Conservation (phyloP, 1,284 basidiomycete species). For the Leccinum discolor region DNA sequence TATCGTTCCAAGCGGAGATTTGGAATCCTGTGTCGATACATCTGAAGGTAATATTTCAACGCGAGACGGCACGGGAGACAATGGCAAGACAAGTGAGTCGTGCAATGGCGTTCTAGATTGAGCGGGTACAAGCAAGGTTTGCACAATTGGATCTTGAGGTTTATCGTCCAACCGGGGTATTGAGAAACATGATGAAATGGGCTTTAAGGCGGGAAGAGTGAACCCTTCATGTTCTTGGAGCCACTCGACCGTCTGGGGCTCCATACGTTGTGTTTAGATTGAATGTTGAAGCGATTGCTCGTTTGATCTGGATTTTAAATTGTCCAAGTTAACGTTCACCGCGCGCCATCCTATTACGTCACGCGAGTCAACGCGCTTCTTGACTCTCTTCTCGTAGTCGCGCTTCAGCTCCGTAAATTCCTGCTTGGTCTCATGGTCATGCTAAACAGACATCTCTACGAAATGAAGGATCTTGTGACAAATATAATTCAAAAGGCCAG, state of each 20-base stretch:
- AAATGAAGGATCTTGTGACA: conserved; percentile 26
- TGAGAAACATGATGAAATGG: conserved; percentile 50
- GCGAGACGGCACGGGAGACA: not conserved
- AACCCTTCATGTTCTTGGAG: conserved; percentile 19
- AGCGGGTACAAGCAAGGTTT: conserved; percentile 41
- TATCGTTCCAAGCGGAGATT: conserved; percentile 4
- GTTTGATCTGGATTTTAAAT: too few relatives aligned
- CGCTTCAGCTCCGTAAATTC: not conserved
- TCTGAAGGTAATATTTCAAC: not conserved
- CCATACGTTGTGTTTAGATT: not conserved
- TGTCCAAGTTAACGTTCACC: too few relatives aligned
- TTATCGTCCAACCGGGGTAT: conserved; percentile 60
- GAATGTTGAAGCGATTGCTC: too few relatives aligned
- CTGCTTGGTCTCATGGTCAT: not conserved
- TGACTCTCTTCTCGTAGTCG: too few relatives aligned
- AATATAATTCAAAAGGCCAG: conserved; percentile 28
- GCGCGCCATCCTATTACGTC: too few relatives aligned
- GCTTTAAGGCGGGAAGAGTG: conserved; percentile 31
- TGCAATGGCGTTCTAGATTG: conserved; percentile 1
- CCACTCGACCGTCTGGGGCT: conserved; percentile 11
- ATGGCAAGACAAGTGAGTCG: not conserved
- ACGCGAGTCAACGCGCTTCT: too few relatives aligned
- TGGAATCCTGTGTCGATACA: not conserved
- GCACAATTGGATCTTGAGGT: conserved; percentile 78
- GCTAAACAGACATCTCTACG: conserved; percentile 27